Base-by-base conservation (phyloP, 176 grass and related monocot genomes). In the Luzula sylvatica region DNA sequence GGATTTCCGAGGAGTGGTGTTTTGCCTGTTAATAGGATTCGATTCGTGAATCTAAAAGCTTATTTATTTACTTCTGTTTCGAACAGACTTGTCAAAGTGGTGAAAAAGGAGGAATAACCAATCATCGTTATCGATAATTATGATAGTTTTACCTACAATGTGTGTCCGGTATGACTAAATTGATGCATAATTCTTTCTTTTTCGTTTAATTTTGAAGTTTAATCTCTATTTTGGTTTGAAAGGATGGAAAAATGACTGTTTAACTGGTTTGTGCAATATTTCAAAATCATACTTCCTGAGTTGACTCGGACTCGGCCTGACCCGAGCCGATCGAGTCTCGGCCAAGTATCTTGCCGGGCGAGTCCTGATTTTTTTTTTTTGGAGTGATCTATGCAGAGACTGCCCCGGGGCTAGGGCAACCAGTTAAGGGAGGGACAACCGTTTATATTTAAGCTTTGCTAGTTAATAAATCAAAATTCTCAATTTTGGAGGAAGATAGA, bases 81-180 rank as follows among this genome's bases (percentile, higher is more conserved):
- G 29, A 64, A 64, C 29, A 23, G 43, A 15, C 17, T 11, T 8
- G 16, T 30, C 8, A 14, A 15, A 0, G 3, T 44, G 11, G 16
- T 19, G 15, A 15, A 17, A 0, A 6, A 42, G 7, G 25, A 47
- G 53, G 71, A 82, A 35, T 80, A 68, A 51, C 81, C 85, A 7
- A 90, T 98, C 51, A 75, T 98, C 21, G 92, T 98, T 15, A 76
- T 98, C 26, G 92, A 98, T 20, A 98, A 98, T 56, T 98, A 98
- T 48, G 92, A 98, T 65, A 90, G 92, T 48, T 90, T 90, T 35
- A 98, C 92, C 50, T 98, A 98, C 61, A 98, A 98, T 64, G 38
- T 98, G 8, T 98, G 92, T 55, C 92, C 89, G 92, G 92, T 96
- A 86, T 61, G 49, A 13, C 19, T 3, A 27, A 50, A 19, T 26